Conservation (phyloP, 805 yeast genomes). For the Saccharomycopsis sp. region DNA sequence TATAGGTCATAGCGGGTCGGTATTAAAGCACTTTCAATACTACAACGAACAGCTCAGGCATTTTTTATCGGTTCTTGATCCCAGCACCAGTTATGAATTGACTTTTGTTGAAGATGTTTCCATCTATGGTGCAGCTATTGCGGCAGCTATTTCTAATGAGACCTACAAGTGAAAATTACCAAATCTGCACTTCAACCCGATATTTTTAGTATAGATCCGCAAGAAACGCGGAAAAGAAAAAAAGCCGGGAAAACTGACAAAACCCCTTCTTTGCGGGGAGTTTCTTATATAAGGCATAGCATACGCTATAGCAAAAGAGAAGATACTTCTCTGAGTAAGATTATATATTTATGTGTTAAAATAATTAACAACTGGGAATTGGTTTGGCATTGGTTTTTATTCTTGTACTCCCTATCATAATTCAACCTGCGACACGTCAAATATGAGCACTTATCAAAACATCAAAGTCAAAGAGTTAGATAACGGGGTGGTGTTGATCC, state of each 20-base stretch:
- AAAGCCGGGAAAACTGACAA: no score
- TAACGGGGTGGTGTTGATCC: slow-evolving; percentile 33
- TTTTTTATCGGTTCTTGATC: slow-evolving; percentile 2
- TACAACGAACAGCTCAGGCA: slow-evolving; percentile 8
- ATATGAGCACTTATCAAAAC: slow-evolving; percentile 1
- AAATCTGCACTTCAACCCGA: background rate
- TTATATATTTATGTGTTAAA: no score
- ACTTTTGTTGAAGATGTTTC: slow-evolving; percentile 11
- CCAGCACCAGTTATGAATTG: background rate
- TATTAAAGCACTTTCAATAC: slow-evolving; percentile 11
- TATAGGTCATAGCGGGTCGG: slow-evolving; percentile 17
- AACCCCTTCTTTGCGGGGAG: background rate
- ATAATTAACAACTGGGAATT: no score
- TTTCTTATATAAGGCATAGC: no score
- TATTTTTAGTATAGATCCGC: no score
- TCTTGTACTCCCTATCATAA: no score
- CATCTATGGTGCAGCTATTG: slow-evolving; percentile 16
- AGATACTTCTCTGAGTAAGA: no score
- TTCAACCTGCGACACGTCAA: background rate
- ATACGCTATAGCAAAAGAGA: no score
- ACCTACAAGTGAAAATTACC: no score
- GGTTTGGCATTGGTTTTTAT: no score
- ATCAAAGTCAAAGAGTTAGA: slow-evolving; percentile 31
- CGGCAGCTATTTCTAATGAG: slow-evolving; percentile 3
- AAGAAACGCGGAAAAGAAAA: background rate